Evolutionary conservation across 495 filamentous ascomycete genomes (phyloP).

Genomic region (Tricharina praecox): DNA sequence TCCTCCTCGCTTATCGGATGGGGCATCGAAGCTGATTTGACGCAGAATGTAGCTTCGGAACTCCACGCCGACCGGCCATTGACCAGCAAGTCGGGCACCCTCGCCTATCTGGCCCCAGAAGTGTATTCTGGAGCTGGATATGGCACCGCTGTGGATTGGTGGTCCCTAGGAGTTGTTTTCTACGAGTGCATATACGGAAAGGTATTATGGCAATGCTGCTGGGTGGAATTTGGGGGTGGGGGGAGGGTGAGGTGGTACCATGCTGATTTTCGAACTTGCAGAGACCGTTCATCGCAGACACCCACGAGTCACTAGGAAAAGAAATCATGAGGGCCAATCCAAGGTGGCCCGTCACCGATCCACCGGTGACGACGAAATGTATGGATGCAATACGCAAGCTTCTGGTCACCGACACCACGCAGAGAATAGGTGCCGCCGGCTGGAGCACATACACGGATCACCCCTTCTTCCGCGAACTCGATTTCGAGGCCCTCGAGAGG

Average conservation of each 20-base stretch:
- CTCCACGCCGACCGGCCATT: slow-evolving; percentile 64
- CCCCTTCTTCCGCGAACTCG: slow-evolving; percentile 70
- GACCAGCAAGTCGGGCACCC: slow-evolving; percentile 88
- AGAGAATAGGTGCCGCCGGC: slow-evolving; percentile 60
- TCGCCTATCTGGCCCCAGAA: slow-evolving; percentile 91
- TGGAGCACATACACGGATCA: slow-evolving; percentile 73
- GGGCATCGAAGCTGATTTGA: background rate
- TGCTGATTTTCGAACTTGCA: slow-evolving; percentile 24
- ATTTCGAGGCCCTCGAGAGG: slow-evolving; percentile 69
- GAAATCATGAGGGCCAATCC: slow-evolving; percentile 71
- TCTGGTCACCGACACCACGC: slow-evolving; percentile 60
- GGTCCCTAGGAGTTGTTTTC: slow-evolving; percentile 90
- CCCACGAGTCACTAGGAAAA: slow-evolving; percentile 58
- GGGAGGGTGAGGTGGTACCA: no score
- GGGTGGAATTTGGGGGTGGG: no score
- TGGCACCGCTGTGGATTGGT: slow-evolving; percentile 83
- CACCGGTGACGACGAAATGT: slow-evolving; percentile 70
- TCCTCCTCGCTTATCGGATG: background rate
- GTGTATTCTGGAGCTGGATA: slow-evolving; percentile 85
- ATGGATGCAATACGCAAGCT: slow-evolving; percentile 69
- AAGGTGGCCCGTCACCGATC: slow-evolving; percentile 74
- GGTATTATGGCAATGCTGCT: slow-evolving; percentile 36
- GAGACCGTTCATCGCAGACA: slow-evolving; percentile 84
- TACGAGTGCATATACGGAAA: slow-evolving; percentile 99
- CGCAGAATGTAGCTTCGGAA: slow-evolving; percentile 89